Base-by-base conservation (phyloP, 2,329 filamentous ascomycete genomes). In the Remersonia thermophila region DNA sequence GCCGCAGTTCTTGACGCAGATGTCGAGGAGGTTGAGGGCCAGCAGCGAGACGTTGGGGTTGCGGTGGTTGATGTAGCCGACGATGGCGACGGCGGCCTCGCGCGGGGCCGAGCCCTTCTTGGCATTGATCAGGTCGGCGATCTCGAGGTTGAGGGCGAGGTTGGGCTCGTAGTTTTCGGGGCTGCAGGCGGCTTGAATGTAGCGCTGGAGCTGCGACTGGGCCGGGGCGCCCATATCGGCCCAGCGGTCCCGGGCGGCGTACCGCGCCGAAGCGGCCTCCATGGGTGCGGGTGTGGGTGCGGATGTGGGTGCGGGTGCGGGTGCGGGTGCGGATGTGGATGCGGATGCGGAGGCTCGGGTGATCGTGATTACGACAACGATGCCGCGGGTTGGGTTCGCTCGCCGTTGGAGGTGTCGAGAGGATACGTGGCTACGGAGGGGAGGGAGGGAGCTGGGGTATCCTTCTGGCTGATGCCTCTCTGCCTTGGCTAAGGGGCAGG, bases 1-100 rank as follows among this genome's bases (percentile, higher is more conserved):
- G 51, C 91, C 91, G 70, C 91, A 98, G 65, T 98, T 98, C 69
- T 98, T 98, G 61, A 96, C 91, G 61, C 91, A 96, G 45, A 96
- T 96, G 58, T 98, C 91, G 55, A 98, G 83, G 48, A 98, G 75
- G 64, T 80, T 79, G 54, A 96, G 71, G 41, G 91, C 89, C 40
- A 96, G 72, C 47, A 98, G 67, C 42, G 87, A 82, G 48, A 98
- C 85, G 59, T 94, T 96, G 42, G 87, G 83, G 57, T 96, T 98
- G 57, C 91, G 83, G 60, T 93, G 85, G 64, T 98, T 98, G 67
- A 96, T 79, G 55, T 87, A 86, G 61, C 82, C 80, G 51, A 95
- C 89, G 47, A 96, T 94, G 45, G 86, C 77, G 46, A 93, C 77
- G 42, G 89, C 89, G 33, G 89, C 87, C 71, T 98, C 91, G 55